Conservation (phyloP, 352 stramenopile species). For the Globisporangium radiosum region DNA sequence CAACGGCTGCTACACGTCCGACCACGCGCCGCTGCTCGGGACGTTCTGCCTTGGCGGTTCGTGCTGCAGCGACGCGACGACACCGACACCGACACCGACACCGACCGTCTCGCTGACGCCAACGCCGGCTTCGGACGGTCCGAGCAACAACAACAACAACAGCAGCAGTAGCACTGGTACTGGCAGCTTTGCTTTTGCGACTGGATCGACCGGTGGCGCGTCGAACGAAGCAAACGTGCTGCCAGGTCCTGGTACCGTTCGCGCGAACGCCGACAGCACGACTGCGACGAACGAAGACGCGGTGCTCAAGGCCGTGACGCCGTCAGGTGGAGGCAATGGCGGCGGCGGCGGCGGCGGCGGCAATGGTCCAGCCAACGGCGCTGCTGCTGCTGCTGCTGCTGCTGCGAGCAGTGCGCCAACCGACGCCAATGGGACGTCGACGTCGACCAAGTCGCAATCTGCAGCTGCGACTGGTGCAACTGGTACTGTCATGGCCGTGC, state of each 20-base stretch:
- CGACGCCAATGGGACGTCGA: constrained; percentile 4
- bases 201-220: constrained; percentile 1
- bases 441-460: constrained; percentile 14
- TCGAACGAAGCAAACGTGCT: constrained; percentile 11
- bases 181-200: neutral
- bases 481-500: constrained; percentile 39
- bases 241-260: constrained; percentile 7
- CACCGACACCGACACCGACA: constrained; percentile 6
- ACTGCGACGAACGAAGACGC: neutral
- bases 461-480: constrained; percentile 29
- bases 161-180: neutral
- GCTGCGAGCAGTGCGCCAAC: constrained; percentile 12
- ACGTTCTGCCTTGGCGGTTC: constrained; percentile 50
- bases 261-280: neutral
- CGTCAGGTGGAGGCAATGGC: no score
- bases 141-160: neutral
- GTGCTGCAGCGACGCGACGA: constrained; percentile 36
- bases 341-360: neutral
- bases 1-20: constrained; percentile 64
- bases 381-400: constrained; percentile 12
- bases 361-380: neutral
- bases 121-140: neutral
- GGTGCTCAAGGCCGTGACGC: neutral
- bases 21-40: constrained; percentile 56
- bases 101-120: neutral